phyloP scores from a whole-genome alignment of 2,329 filamentous ascomycete species.

The Aaosphaeria arxii region DNA sequence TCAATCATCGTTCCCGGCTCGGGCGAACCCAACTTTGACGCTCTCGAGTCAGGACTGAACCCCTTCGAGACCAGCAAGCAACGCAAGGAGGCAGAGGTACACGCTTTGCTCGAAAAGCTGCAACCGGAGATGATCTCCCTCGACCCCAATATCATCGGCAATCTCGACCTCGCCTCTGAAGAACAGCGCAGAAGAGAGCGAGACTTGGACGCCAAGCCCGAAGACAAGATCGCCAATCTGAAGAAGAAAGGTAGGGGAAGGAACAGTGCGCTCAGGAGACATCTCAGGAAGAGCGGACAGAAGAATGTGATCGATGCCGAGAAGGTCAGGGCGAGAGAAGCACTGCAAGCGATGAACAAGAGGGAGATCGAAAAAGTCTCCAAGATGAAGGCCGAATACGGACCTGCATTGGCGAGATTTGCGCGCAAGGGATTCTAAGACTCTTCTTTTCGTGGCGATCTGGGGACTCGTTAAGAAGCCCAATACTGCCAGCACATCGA shows the following conservation, averaged over 20 bases:
- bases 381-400: constrained; percentile 68
- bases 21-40: constrained; percentile 96
- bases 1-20: constrained; percentile 88
- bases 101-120: constrained; percentile 86
- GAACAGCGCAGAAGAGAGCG: constrained; percentile 73
- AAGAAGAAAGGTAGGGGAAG: constrained; percentile 82
- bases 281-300: constrained; percentile 85
- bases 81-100: constrained; percentile 88
- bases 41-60: constrained; percentile 73
- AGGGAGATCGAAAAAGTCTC: constrained; percentile 57
- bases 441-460: background rate
- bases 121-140: constrained; percentile 96
- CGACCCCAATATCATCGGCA: constrained; percentile 88
- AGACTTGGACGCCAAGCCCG: constrained; percentile 71
- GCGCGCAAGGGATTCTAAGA: constrained; percentile 57
- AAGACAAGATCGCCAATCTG: constrained; percentile 57
- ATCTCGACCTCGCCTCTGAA: constrained; percentile 76
- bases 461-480: no score
- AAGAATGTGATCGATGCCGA: constrained; percentile 97
- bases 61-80: constrained; percentile 93
- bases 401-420: constrained; percentile 83
- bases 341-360: constrained; percentile 67
- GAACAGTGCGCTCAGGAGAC: constrained; percentile 84
- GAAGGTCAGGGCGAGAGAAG: constrained; percentile 78
- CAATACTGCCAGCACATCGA: no score